Percentiles rank a stretch among this genome's conserved stretches.
Evolutionary conservation across 1,139 yeast genomes (phyloP).

Genomic region (Blastobotrys buckinghamii): DNA sequence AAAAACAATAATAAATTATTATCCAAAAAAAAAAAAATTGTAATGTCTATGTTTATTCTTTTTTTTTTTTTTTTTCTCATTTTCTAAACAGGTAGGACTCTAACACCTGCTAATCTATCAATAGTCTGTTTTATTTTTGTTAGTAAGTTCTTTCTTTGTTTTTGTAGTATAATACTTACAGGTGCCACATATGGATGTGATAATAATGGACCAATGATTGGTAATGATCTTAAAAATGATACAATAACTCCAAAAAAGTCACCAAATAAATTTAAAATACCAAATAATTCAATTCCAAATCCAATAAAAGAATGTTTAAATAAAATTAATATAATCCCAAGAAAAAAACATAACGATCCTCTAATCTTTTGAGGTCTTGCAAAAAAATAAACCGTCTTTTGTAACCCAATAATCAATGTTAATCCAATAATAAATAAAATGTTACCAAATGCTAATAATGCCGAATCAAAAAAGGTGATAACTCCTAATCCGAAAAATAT

Average conservation of each 20-base stretch:
- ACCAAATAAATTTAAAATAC: slow-evolving; percentile 84
- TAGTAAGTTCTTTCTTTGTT: neutral
- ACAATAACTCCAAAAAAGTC: slow-evolving; percentile 87
- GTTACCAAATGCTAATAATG: slow-evolving; percentile 84
- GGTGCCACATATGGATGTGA: slow-evolving; percentile 85
- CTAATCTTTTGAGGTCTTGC: slow-evolving; percentile 81
- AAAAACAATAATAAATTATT: neutral
- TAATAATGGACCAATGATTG: slow-evolving; percentile 79
- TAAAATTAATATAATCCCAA: slow-evolving; percentile 73
- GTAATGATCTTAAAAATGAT: slow-evolving; percentile 83
- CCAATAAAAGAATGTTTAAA: slow-evolving; percentile 78
- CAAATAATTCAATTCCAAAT: slow-evolving; percentile 76
- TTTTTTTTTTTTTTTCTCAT: too few species aligned
- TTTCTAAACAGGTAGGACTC: slow-evolving; percentile 54
- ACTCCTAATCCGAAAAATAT: slow-evolving; percentile 77
- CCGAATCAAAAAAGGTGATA: slow-evolving; percentile 81
- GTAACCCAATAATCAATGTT: slow-evolving; percentile 79
- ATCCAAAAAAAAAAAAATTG: neutral
- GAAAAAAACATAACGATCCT: slow-evolving; percentile 71
- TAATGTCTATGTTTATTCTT: too few species aligned
- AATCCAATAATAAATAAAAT: slow-evolving; percentile 76
- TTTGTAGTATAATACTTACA: slow-evolving; percentile 28
- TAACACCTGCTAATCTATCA: slow-evolving; percentile 58
- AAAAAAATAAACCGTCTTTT: slow-evolving; percentile 76
- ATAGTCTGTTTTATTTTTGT: slow-evolving; percentile 29